A percentile compares a stretch with the other conserved stretches of the same genome.
These are phyloP conservation scores for Hyphopichia khmerensis DNA, from an alignment of 1,139 yeast genomes.

Conservation along the genomic window DNA sequence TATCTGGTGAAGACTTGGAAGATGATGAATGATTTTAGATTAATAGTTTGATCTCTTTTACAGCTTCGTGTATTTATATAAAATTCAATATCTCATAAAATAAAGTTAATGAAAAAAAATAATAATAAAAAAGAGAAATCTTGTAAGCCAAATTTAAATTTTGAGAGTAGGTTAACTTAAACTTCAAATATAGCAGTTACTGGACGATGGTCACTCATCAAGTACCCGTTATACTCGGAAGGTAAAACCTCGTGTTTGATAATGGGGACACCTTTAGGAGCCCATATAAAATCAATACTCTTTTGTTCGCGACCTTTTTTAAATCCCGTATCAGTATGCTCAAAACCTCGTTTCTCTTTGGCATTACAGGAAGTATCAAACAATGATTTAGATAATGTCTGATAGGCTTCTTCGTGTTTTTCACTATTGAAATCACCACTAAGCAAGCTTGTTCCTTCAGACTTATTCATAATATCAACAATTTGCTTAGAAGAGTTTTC, in stretches of 20 bases:
- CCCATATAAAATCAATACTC: conserved; percentile 16
- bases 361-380: conserved; percentile 9
- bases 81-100: not conserved
- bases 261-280: conserved; percentile 6
- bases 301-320: conserved; percentile 14
- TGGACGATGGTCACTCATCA: conserved; percentile 21
- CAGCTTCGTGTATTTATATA: not conserved
- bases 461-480: conserved; percentile 9
- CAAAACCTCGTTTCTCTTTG: conserved; percentile 10
- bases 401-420: conserved; percentile 39
- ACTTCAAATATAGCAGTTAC: conserved; percentile 18
- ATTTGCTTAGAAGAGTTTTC: conserved; percentile 12
- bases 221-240: conserved; percentile 10
- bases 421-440: conserved; percentile 48
- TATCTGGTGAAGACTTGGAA: conserved; percentile 51
- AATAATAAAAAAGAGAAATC: not conserved
- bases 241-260: conserved; percentile 12
- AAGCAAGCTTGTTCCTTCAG: conserved; percentile 12
- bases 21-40: conserved; percentile 24
- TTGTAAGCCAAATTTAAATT: not conserved
- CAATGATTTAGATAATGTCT: conserved; percentile 8
- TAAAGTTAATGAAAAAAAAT: not conserved
- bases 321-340: conserved; percentile 11
- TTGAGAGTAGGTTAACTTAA: not conserved
- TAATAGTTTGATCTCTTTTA: not conserved